These are phyloP conservation scores for Mycoemilia scoparia DNA, from an alignment of 192 early-diverging fungal species.

Conservation along the genomic window DNA sequence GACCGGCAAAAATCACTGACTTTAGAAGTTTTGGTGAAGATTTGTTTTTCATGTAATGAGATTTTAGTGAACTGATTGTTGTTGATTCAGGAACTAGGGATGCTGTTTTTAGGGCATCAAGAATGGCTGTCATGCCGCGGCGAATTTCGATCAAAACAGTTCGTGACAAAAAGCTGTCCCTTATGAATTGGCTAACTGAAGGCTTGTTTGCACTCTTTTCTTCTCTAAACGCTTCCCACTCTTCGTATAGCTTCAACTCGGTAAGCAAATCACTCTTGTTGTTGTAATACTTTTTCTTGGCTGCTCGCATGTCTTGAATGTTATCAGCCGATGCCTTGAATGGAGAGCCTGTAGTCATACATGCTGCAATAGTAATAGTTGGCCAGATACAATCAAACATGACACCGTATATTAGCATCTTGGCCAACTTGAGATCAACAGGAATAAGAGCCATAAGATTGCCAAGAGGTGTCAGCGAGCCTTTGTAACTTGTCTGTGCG, in stretches of 20 bases:
- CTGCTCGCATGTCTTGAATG: constrained; percentile 6
- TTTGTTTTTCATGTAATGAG: constrained; percentile 1
- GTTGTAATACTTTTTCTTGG: constrained; percentile 21
- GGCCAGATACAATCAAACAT: constrained; percentile 56
- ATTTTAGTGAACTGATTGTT: too few relatives aligned
- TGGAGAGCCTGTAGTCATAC: constrained; percentile 24
- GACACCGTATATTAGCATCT: constrained; percentile 56
- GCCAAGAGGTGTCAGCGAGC: constrained; percentile 49
- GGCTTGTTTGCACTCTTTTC: too few relatives aligned
- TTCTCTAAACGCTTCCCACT: too few relatives aligned
- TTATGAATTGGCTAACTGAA: too few relatives aligned
- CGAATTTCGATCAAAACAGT: too few relatives aligned
- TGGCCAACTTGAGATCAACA: constrained; percentile 58
- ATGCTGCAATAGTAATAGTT: constrained; percentile 44
- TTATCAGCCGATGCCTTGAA: constrained; percentile 11
- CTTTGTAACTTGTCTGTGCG: constrained; percentile 28
- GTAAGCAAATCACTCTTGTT: too few relatives aligned
- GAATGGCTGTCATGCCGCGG: constrained; percentile 36
- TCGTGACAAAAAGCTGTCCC: too few relatives aligned
- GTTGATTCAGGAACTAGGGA: too few relatives aligned
- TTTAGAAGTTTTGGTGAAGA: constrained; percentile 37
- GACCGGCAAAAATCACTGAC: constrained; percentile 58
- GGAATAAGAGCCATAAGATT: constrained; percentile 50
- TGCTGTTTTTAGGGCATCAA: too few relatives aligned
- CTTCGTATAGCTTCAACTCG: too few relatives aligned